Percentiles rank a stretch among this genome's conserved stretches.
Conservation (phyloP, 495 filamentous ascomycete species). For the Tuber calosporum region DNA sequence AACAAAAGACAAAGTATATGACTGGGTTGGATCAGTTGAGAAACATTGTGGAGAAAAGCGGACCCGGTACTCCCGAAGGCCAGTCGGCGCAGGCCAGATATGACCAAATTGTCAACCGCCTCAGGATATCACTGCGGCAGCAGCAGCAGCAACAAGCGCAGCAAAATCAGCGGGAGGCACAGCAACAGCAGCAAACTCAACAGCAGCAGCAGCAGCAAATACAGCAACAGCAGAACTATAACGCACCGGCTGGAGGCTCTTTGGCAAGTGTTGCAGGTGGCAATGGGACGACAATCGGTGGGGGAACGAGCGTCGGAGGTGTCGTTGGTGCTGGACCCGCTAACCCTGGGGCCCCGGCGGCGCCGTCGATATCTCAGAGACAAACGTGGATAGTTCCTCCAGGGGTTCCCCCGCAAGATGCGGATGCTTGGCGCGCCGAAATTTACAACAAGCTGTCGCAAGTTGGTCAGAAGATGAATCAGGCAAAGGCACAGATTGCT, state of each 20-base stretch:
- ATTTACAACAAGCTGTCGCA: conserved; percentile 32
- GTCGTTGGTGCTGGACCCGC: conserved; percentile 4
- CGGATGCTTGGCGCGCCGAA: conserved; percentile 34
- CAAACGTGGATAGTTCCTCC: conserved; percentile 35
- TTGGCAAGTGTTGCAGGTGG: conserved; percentile 9
- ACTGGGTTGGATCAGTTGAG: conserved; percentile 57
- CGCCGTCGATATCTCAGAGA: conserved; percentile 13
- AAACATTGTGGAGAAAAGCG: conserved; percentile 54
- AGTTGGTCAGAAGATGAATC: conserved; percentile 35
- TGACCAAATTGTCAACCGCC: conserved; percentile 56
- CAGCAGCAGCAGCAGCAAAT: conserved; percentile 23
- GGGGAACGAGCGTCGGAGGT: conserved; percentile 1
- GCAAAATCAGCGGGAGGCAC: conserved; percentile 23
- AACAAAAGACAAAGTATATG: conserved; percentile 62
- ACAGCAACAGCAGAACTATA: conserved; percentile 28
- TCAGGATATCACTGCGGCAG: conserved; percentile 53
- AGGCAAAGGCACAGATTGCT: conserved; percentile 26
- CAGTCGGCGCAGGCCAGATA: conserved; percentile 59
- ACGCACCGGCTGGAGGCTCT: background rate
- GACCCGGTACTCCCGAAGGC: conserved; percentile 53
- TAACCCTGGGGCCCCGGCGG: background rate
- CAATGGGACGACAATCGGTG: background rate
- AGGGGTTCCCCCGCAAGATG: conserved; percentile 22
- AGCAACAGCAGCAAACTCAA: conserved; percentile 22
- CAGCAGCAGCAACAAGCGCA: conserved; percentile 21